These are phyloP conservation scores for Steccherinum ochraceum DNA, from an alignment of 768 basidiomycete species.

Conservation along the genomic window DNA sequence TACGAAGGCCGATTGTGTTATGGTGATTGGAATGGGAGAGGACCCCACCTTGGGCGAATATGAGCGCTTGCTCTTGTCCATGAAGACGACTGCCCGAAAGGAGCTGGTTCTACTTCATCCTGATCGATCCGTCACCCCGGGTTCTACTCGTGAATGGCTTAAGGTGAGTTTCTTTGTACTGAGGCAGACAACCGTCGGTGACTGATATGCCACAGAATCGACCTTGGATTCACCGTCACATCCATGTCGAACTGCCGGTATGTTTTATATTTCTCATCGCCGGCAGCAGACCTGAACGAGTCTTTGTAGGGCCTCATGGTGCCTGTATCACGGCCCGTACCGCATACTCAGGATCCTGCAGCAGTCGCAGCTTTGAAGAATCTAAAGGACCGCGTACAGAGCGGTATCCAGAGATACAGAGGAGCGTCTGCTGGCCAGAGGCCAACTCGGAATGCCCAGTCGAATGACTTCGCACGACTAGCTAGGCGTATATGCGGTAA, in stretches of 20 bases:
- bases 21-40: constrained; percentile 92
- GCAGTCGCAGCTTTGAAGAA: constrained; percentile 87
- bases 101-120: constrained; percentile 93
- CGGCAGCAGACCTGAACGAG: neutral
- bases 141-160: constrained; percentile 94
- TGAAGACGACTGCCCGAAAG: constrained; percentile 98
- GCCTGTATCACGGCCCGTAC: constrained; percentile 51
- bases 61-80: constrained; percentile 85
- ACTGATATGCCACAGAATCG: constrained; percentile 54
- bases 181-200: too few relatives aligned
- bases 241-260: constrained; percentile 89
- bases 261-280: constrained; percentile 15
- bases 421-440: constrained; percentile 53
- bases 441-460: constrained; percentile 73
- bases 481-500: constrained; percentile 89
- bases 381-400: constrained; percentile 89
- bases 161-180: constrained; percentile 48
- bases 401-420: constrained; percentile 82
- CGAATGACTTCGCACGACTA: constrained; percentile 87
- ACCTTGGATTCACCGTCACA: constrained; percentile 94
- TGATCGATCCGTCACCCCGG: constrained; percentile 81
- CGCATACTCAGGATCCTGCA: constrained; percentile 71
- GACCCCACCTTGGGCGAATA: constrained; percentile 90
- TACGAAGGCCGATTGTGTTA: constrained; percentile 79
- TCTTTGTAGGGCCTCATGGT: constrained; percentile 60